Evolutionary conservation across 202 grass and related monocot genomes (phyloP), one percentile per base, ranked within the genome.

Genomic region (Schoenoplectus tabernaemontani): DNA sequence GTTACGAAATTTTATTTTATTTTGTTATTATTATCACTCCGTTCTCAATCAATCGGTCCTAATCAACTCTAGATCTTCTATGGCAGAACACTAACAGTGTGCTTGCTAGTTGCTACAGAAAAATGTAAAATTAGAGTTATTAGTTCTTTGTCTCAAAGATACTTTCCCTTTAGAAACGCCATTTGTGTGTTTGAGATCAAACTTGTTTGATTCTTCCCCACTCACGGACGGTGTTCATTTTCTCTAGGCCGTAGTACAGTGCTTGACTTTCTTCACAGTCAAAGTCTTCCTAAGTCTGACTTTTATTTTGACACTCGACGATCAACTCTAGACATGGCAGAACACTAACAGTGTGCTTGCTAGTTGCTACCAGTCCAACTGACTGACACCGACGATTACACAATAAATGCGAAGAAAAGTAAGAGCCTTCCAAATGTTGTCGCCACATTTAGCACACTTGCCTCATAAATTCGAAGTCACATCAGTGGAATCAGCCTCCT

Each of bases 201-300:
- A n/a, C n/a, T n/a, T n/a, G n/a, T n/a, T n/a, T n/a, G n/a, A n/a
- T n/a, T n/a, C n/a, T n/a, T n/a, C n/a, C n/a, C n/a, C n/a, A n/a
- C n/a, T n/a, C n/a, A n/a, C n/a, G n/a, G n/a, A n/a, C n/a, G n/a
- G n/a, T n/a, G n/a, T n/a, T n/a, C n/a, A n/a, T n/a, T n/a, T n/a
- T n/a, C n/a, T n/a, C n/a, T n/a, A n/a, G n/a, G n/a, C n/a, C n/a
- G n/a, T n/a, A n/a, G n/a, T 0, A 51, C 48, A 51, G 9, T 33
- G 44, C 6, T 74, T 53, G 69, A 53, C 69, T 72, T 33, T 0
- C 2, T 1, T 3, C 1, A 0, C 9, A 53, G 51, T 33, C 69
- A 74, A 74, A 74, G 69, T 74, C 44, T 51, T 51, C 69, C 69
- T n/a, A n/a, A 66, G n/a, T n/a, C n/a, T n/a, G n/a, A n/a, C n/a